Conservation (phyloP, 2,329 filamentous ascomycete genomes). For the Dothidotthia symphoricarpi region DNA sequence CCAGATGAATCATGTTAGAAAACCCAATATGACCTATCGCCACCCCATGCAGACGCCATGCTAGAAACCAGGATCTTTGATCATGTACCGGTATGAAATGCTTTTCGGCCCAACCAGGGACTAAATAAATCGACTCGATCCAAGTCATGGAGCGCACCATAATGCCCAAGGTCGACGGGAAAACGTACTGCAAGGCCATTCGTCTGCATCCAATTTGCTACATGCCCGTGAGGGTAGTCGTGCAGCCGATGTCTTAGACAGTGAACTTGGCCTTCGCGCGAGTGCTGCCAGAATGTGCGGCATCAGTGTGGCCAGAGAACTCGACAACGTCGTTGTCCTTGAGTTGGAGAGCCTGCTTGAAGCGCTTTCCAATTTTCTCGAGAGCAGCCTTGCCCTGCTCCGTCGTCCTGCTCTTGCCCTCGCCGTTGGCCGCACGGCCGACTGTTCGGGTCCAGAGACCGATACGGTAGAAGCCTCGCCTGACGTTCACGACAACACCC, state of each 20-base stretch:
- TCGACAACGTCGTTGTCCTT: slow-evolving; percentile 76
- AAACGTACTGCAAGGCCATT: slow-evolving; percentile 3
- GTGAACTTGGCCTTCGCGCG: slow-evolving; percentile 92
- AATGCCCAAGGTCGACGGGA: slow-evolving; percentile 7
- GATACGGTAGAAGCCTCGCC: slow-evolving; percentile 96
- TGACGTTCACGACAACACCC: slow-evolving; percentile 98
- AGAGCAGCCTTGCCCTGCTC: slow-evolving; percentile 87
- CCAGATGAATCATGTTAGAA: slow-evolving; percentile 26
- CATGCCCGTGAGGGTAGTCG: neutral
- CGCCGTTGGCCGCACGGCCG: slow-evolving; percentile 75
- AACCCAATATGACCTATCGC: slow-evolving; percentile 35
- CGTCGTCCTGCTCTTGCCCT: slow-evolving; percentile 71
- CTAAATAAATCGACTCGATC: slow-evolving; percentile 14
- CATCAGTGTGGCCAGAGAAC: slow-evolving; percentile 95
- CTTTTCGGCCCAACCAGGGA: slow-evolving; percentile 27
- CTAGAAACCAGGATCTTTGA: slow-evolving; percentile 34
- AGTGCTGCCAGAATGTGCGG: slow-evolving; percentile 87
- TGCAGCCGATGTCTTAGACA: slow-evolving; percentile 56
- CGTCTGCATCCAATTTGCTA: neutral
- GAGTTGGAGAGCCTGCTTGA: slow-evolving; percentile 89
- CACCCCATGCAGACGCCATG: slow-evolving; percentile 42
- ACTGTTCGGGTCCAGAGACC: slow-evolving; percentile 96
- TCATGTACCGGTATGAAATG: slow-evolving; percentile 30
- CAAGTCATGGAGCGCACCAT: slow-evolving; percentile 7
- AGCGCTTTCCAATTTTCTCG: slow-evolving; percentile 77